Evolutionary conservation across 1,284 basidiomycete species (phyloP).

Genomic region (Puccinia coronata): DNA sequence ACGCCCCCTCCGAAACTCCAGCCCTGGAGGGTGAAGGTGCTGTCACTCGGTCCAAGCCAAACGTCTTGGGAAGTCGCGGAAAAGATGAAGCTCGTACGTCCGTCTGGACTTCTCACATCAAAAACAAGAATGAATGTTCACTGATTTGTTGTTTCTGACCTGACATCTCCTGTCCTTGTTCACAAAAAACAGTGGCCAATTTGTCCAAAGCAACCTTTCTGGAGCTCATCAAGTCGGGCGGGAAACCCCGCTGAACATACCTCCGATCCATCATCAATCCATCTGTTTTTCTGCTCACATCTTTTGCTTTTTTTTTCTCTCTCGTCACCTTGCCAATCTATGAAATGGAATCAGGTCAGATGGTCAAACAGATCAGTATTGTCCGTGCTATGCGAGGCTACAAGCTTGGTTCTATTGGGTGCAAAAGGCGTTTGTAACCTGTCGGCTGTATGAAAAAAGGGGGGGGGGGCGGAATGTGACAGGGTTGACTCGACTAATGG

Average conservation of each 20-base stretch:
- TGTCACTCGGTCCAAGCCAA: conserved; percentile 52
- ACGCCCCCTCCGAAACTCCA: conserved; percentile 22
- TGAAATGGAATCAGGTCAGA: too few species aligned
- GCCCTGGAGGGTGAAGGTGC: not conserved
- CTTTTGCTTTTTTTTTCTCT: not conserved
- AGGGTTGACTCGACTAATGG: too few species aligned
- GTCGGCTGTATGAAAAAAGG: too few species aligned
- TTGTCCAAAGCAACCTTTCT: conserved; percentile 57
- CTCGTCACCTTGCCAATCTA: not conserved
- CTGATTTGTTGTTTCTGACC: not conserved
- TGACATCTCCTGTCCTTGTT: not conserved
- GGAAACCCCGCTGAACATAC: conserved; percentile 11
- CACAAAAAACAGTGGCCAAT: conserved; percentile 54
- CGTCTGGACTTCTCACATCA: not conserved
- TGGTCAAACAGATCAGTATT: too few species aligned
- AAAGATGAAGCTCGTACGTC: conserved; percentile 56
- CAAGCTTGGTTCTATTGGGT: too few species aligned
- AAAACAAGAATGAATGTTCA: not conserved
- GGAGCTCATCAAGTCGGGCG: conserved; percentile 54
- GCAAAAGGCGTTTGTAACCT: too few species aligned
- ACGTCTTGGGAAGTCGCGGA: conserved; percentile 55
- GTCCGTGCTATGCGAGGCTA: too few species aligned
- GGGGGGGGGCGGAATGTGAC: too few species aligned
- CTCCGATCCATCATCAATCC: not conserved
- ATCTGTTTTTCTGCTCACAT: not conserved